Percentiles rank a stretch among this genome's conserved stretches.
These are phyloP conservation scores for Naganishia vaughanmartiniae DNA, from an alignment of 768 basidiomycete genomes.

Conservation along the genomic window DNA sequence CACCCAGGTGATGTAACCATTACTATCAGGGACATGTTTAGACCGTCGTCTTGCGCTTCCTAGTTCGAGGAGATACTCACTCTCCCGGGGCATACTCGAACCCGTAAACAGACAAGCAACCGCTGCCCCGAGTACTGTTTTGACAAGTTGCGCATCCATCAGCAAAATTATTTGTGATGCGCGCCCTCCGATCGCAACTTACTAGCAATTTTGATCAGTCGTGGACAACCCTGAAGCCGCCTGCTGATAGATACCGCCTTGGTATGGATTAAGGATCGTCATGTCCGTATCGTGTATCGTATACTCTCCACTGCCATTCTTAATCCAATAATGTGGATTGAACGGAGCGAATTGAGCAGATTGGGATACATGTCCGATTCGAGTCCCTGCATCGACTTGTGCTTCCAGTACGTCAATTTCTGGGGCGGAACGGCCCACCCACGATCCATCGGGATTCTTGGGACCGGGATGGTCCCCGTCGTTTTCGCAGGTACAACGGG, in stretches of 20 bases:
- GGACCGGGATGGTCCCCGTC: conserved; percentile 83
- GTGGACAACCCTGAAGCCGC: conserved; percentile 68
- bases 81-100: conserved; percentile 80
- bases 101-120: conserved; percentile 68
- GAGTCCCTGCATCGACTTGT: conserved; percentile 52
- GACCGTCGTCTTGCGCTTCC: neutral
- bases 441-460: conserved; percentile 69
- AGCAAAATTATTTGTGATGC: neutral
- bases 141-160: neutral
- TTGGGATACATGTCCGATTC: conserved; percentile 69
- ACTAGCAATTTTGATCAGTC: conserved; percentile 74
- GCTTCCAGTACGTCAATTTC: conserved; percentile 92
- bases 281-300: conserved; percentile 60
- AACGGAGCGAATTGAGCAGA: conserved; percentile 72
- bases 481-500: conserved; percentile 79
- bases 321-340: conserved; percentile 63
- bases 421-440: conserved; percentile 75
- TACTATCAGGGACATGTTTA: conserved; percentile 20
- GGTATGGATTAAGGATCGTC: conserved; percentile 41
- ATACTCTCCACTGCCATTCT: conserved; percentile 57
- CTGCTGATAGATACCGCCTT: conserved; percentile 76
- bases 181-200: conserved; percentile 48
- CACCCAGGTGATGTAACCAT: conserved; percentile 76
- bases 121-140: conserved; percentile 50
- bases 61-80: conserved; percentile 32